Evolutionary conservation across 2,329 filamentous ascomycete genomes (phyloP).

Genomic region (Neopestalotiopsis sp.): DNA sequence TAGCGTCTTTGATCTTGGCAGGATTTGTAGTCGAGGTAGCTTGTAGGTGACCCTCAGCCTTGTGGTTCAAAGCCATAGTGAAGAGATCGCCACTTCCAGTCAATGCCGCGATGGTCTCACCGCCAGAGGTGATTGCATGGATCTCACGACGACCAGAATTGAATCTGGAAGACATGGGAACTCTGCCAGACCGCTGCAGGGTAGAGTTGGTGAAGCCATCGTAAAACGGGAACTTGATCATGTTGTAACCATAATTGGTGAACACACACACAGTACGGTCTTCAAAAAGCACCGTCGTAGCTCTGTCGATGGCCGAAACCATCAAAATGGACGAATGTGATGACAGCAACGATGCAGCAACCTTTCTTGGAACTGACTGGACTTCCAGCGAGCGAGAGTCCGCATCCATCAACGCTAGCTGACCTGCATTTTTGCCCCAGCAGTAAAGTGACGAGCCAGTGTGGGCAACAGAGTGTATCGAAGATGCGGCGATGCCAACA

Average conservation of each 20-base stretch:
- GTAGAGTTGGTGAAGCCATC: slow-evolving; percentile 76
- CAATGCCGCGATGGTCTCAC: slow-evolving; percentile 89
- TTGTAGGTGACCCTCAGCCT: slow-evolving; percentile 63
- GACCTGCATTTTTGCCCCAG: slow-evolving; percentile 94
- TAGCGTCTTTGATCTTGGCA: slow-evolving; percentile 82
- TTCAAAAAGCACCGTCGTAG: slow-evolving; percentile 83
- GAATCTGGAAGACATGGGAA: slow-evolving; percentile 69
- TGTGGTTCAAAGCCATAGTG: slow-evolving; percentile 77
- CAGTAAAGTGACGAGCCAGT: slow-evolving; percentile 84
- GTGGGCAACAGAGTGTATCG: slow-evolving; percentile 89
- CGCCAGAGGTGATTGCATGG: slow-evolving; percentile 79
- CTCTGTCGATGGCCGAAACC: slow-evolving; percentile 88
- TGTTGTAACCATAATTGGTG: slow-evolving; percentile 94
- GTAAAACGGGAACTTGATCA: slow-evolving; percentile 77
- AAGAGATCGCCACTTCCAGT: slow-evolving; percentile 87
- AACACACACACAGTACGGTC: slow-evolving; percentile 93
- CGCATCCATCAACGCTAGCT: slow-evolving; percentile 92
- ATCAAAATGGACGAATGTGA: slow-evolving; percentile 71
- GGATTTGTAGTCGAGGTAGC: slow-evolving; percentile 88
- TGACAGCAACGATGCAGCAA: slow-evolving; percentile 82
- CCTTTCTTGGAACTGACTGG: slow-evolving; percentile 83
- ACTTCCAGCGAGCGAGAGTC: slow-evolving; percentile 88
- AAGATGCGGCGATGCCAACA: slow-evolving; percentile 83
- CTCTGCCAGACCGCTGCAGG: slow-evolving; percentile 57
- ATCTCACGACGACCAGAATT: slow-evolving; percentile 72